Evolutionary conservation across 208 protist species (phyloP).

Genomic region (Leishmania tarentolae): DNA sequence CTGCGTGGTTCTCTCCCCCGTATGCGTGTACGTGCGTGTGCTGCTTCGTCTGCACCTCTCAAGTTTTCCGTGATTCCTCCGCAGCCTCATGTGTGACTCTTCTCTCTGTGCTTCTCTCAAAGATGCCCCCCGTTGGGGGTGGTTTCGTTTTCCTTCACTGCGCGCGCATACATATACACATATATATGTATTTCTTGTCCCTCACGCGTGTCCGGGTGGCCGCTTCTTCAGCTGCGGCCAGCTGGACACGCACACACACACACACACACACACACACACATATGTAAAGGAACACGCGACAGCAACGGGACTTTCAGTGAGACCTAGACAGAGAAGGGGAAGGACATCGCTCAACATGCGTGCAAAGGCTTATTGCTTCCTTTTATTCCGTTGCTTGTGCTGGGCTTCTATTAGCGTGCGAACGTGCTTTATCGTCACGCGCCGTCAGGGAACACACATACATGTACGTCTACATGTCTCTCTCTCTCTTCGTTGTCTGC

Average conservation of each 20-base stretch:
- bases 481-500: background rate
- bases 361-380: background rate
- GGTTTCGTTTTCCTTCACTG: too few relatives aligned
- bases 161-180: too few relatives aligned
- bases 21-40: too few relatives aligned
- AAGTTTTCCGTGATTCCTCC: too few relatives aligned
- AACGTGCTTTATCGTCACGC: background rate
- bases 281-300: background rate
- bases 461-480: too few relatives aligned
- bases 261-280: background rate
- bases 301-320: background rate
- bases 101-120: background rate
- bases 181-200: background rate
- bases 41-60: too few relatives aligned
- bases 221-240: background rate
- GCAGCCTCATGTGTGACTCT: too few relatives aligned
- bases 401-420: background rate
- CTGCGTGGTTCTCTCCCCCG: background rate
- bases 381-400: too few relatives aligned
- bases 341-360: background rate
- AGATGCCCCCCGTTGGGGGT: background rate
- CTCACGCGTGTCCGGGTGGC: background rate
- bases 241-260: too few relatives aligned
- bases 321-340: background rate
- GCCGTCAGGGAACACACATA: background rate